Conservation (phyloP, 129 eudicot genomes). For the Lonicera japonica region DNA sequence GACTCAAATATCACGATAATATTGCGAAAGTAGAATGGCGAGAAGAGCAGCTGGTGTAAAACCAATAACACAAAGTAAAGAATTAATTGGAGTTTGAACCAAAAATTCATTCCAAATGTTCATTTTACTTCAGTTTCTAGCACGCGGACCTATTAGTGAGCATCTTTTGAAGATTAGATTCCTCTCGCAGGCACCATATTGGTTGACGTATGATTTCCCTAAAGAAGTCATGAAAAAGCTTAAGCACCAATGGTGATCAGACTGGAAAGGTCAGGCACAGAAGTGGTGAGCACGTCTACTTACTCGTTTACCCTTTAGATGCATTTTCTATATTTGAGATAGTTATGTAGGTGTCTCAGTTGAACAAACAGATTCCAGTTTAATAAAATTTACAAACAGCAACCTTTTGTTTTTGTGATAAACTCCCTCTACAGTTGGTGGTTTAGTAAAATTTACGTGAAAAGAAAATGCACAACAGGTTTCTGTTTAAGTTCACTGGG, state of each 20-base stretch:
- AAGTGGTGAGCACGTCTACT: constrained; percentile 58
- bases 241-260: constrained; percentile 75
- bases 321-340: background rate
- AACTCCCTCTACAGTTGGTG: background rate
- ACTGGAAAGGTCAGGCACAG: constrained; percentile 99
- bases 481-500: constrained; percentile 74
- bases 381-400: too few species aligned
- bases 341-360: background rate
- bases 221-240: constrained; percentile 83
- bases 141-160: background rate
- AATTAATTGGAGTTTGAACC: background rate
- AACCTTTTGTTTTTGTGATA: too few species aligned
- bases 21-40: too few species aligned
- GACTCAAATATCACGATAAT: too few species aligned
- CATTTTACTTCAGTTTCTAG: background rate
- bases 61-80: too few species aligned
- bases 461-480: constrained; percentile 32
- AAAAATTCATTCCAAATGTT: background rate
- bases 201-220: constrained; percentile 95
- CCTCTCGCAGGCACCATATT: constrained; percentile 64
- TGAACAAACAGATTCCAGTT: too few species aligned
- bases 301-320: background rate
- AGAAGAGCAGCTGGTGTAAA: too few species aligned
- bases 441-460: background rate
- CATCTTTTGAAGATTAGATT: background rate